phyloP scores from a whole-genome alignment of 805 yeast species.

The Starmerella scarabaei region DNA sequence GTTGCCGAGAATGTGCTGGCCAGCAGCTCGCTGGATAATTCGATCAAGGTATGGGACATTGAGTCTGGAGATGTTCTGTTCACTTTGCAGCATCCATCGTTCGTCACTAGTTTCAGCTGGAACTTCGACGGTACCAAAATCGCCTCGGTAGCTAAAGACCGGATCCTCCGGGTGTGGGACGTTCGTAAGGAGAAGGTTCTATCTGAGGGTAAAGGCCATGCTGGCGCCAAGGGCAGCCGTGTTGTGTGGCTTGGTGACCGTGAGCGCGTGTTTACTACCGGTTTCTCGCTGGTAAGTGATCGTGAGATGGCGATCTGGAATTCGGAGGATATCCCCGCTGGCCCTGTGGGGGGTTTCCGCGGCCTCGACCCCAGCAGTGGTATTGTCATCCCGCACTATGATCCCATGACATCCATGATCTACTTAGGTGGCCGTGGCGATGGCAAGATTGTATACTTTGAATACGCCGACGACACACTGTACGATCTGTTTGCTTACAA shows the following conservation, averaged over 20 bases:
- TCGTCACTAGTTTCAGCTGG: slow-evolving; percentile 87
- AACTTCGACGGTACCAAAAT: slow-evolving; percentile 77
- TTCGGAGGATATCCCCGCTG: slow-evolving; percentile 52
- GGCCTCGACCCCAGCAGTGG: slow-evolving; percentile 86
- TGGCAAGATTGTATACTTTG: slow-evolving; percentile 90
- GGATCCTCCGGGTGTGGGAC: slow-evolving; percentile 84
- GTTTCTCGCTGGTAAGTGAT: slow-evolving; percentile 82
- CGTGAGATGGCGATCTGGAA: slow-evolving; percentile 96
- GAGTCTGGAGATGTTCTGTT: slow-evolving; percentile 56
- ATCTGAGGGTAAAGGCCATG: slow-evolving; percentile 78
- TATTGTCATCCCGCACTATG: slow-evolving; percentile 81
- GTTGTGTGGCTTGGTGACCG: slow-evolving; percentile 82
- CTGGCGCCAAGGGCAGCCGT: slow-evolving; percentile 85
- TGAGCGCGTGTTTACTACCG: slow-evolving; percentile 81
- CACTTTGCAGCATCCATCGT: slow-evolving; percentile 74
- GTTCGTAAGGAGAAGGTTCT: slow-evolving; percentile 58
- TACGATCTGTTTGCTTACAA: slow-evolving; percentile 77
- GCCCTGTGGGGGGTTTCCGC: slow-evolving; percentile 82
- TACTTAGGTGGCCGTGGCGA: slow-evolving; percentile 96
- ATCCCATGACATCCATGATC: slow-evolving; percentile 62
- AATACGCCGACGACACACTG: slow-evolving; percentile 72
- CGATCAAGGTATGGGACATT: slow-evolving; percentile 84
- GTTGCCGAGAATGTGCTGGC: slow-evolving; percentile 77
- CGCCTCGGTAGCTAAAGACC: slow-evolving; percentile 86
- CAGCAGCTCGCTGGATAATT: slow-evolving; percentile 78